phyloP scores from a whole-genome alignment of 2,329 filamentous ascomycete species.

The Aspergillus ochraceus region DNA sequence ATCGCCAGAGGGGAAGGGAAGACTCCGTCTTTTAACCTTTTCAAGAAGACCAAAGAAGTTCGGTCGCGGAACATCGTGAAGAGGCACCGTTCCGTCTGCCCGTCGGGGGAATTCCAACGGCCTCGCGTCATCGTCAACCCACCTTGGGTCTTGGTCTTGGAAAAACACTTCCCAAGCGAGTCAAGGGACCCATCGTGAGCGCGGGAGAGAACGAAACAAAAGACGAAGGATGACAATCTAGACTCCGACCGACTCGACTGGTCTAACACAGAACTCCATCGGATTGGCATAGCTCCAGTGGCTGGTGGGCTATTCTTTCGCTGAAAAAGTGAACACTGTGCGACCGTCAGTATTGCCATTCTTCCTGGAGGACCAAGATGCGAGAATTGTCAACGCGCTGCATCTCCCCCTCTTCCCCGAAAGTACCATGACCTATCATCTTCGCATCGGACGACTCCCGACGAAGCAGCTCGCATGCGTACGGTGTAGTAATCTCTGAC shows the following conservation, averaged over 20 bases:
- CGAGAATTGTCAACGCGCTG: background rate
- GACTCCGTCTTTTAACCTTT: background rate
- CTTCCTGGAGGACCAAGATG: background rate
- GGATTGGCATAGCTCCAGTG: conserved; percentile 11
- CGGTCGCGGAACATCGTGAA: background rate
- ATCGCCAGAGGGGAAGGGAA: too few species aligned
- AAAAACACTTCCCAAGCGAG: background rate
- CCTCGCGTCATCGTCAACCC: conserved; percentile 3
- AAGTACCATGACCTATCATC: conserved; percentile 18
- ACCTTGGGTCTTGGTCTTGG: background rate
- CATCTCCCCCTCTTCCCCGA: background rate
- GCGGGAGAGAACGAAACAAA: background rate
- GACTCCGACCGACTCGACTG: conserved; percentile 25
- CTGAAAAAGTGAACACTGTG: background rate
- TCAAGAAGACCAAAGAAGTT: background rate
- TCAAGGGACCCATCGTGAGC: background rate
- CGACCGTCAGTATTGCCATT: conserved; percentile 9
- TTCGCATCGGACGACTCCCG: conserved; percentile 8
- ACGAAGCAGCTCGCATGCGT: background rate
- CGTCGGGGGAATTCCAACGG: conserved; percentile 4
- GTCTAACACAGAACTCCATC: conserved; percentile 17
- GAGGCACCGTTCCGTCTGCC: conserved; percentile 1
- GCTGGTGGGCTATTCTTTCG: conserved; percentile 10
- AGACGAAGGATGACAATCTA: conserved; percentile 13
- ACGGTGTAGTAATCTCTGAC: background rate